Percentiles rank a stretch among this genome's conserved stretches.
Conservation (phyloP, 2,329 filamentous ascomycete genomes). For the Plectosphaerella cucumerina region DNA sequence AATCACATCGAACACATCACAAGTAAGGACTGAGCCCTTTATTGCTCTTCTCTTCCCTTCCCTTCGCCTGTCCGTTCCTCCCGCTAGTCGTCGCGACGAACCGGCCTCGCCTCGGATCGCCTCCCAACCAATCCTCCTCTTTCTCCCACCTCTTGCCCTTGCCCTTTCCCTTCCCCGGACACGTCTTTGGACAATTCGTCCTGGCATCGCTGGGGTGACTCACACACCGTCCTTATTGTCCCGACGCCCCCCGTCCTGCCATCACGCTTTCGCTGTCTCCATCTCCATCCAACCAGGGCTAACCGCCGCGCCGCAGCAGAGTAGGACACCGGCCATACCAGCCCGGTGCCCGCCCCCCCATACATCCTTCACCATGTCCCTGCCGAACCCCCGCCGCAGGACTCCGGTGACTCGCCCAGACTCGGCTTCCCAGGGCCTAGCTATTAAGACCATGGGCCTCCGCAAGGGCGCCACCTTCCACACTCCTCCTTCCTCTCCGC, state of each 20-base stretch:
- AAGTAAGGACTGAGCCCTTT: too few species aligned
- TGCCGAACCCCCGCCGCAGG: constrained; percentile 43
- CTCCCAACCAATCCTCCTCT: too few species aligned
- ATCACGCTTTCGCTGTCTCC: constrained; percentile 7
- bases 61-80: constrained; percentile 4
- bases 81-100: too few species aligned
- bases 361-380: constrained; percentile 36
- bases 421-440: constrained; percentile 35
- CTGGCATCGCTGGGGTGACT: constrained; percentile 24
- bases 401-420: constrained; percentile 35
- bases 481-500: constrained; percentile 38
- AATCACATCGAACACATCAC: too few species aligned
- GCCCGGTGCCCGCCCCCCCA: constrained; percentile 15
- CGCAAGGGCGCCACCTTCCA: constrained; percentile 69
- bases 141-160: too few species aligned
- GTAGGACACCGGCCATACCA: constrained; percentile 23
- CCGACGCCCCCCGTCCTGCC: constrained; percentile 18
- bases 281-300: constrained; percentile 11
- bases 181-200: neutral
- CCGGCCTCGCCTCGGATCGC: too few species aligned
- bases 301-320: constrained; percentile 15
- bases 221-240: too few species aligned
- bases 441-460: constrained; percentile 53
- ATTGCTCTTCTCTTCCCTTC: constrained; percentile 8
- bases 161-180: neutral